A percentile compares a stretch with the other conserved stretches of the same genome.
Evolutionary conservation across 2,329 filamentous ascomycete species (phyloP).

Genomic region (Beauveria scarabaeidicola): DNA sequence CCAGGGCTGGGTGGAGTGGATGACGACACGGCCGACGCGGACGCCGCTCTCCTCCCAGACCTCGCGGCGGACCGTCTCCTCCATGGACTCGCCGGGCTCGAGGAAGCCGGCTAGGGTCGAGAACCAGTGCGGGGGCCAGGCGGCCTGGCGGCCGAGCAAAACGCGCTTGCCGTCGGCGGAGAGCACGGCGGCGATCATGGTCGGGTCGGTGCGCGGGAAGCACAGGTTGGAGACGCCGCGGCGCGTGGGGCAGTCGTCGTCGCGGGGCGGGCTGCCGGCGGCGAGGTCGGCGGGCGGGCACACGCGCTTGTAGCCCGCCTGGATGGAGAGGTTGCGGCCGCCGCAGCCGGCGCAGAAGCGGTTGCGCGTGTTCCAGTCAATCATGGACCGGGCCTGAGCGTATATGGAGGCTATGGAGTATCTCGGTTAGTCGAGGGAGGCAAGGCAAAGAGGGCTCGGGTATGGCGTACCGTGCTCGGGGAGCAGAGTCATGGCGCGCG

Average conservation of each 20-base stretch:
- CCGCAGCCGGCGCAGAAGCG: slow-evolving; percentile 89
- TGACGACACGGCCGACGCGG: slow-evolving; percentile 63
- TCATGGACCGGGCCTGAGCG: slow-evolving; percentile 75
- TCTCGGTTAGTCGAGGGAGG: neutral
- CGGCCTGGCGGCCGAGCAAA: slow-evolving; percentile 75
- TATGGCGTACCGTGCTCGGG: slow-evolving; percentile 2
- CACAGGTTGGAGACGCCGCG: slow-evolving; percentile 81
- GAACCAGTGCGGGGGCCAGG: slow-evolving; percentile 81
- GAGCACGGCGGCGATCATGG: slow-evolving; percentile 89
- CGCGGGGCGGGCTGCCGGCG: slow-evolving; percentile 36
- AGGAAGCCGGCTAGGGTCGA: slow-evolving; percentile 81
- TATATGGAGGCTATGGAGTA: slow-evolving; percentile 66
- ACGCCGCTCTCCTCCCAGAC: slow-evolving; percentile 84
- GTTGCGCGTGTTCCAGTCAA: slow-evolving; percentile 93
- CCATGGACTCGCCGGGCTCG: slow-evolving; percentile 76
- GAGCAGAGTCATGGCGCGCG: slow-evolving; percentile 50
- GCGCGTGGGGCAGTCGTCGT: slow-evolving; percentile 69
- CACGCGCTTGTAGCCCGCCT: slow-evolving; percentile 71
- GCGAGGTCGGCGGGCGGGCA: slow-evolving; percentile 63
- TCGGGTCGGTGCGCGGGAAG: slow-evolving; percentile 89
- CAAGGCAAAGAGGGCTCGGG: neutral
- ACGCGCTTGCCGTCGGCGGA: slow-evolving; percentile 69
- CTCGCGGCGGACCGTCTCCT: slow-evolving; percentile 75
- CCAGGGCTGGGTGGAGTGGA: slow-evolving; percentile 82
- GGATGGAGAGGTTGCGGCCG: slow-evolving; percentile 66